Conservation (phyloP, 208 protist genomes). For the Entamoeba histolytica region DNA sequence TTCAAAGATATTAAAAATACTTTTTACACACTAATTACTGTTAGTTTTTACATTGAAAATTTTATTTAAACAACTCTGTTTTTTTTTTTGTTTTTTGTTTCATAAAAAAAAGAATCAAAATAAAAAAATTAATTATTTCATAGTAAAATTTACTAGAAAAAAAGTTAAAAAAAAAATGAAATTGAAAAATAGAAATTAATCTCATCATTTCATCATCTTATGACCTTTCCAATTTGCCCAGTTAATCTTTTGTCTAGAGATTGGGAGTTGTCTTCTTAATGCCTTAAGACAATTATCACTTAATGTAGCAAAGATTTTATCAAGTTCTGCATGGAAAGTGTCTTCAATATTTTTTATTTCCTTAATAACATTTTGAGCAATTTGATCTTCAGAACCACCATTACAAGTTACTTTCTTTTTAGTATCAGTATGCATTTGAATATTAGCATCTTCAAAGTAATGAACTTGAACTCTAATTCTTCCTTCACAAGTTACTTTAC, state of each 20-base stretch:
- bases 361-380: not conserved
- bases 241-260: not conserved
- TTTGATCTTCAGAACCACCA: not conserved
- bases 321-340: not conserved
- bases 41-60: no score
- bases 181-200: not conserved
- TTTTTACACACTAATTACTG: no score
- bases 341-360: not conserved
- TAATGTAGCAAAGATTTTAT: not conserved
- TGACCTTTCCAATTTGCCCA: not conserved
- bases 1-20: no score
- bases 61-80: no score
- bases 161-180: not conserved
- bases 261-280: not conserved
- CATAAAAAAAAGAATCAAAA: no score
- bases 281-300: not conserved
- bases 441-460: not conserved
- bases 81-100: no score
- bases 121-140: no score
- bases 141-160: not conserved
- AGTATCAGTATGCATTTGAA: not conserved
- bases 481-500: not conserved
- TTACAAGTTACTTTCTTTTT: not conserved
- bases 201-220: not conserved
- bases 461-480: not conserved